Percentiles rank a stretch among this genome's conserved stretches.
Conservation (phyloP, 495 filamentous ascomycete genomes). For the Penicillium ucsense region DNA sequence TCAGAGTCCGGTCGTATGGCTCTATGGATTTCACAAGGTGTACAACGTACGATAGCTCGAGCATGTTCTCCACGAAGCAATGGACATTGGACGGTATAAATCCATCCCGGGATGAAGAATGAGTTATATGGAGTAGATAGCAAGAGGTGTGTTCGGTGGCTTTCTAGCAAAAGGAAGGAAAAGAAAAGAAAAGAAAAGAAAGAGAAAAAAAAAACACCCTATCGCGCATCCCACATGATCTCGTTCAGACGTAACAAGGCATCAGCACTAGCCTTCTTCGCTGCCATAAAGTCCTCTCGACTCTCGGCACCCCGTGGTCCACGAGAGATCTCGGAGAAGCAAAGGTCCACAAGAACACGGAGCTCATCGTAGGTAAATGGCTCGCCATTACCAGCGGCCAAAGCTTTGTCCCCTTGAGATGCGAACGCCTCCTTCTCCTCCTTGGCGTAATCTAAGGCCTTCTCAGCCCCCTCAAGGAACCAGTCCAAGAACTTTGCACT, state of each 20-base stretch:
- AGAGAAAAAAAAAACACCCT: slow-evolving; percentile 1
- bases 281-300: slow-evolving; percentile 61
- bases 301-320: slow-evolving; percentile 49
- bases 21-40: too few species aligned
- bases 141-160: not conserved
- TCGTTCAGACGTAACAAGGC: slow-evolving; percentile 67
- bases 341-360: slow-evolving; percentile 73
- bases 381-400: slow-evolving; percentile 32
- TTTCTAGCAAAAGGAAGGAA: not conserved
- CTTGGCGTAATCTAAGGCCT: slow-evolving; percentile 53
- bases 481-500: slow-evolving; percentile 71
- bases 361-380: slow-evolving; percentile 75
- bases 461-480: slow-evolving; percentile 68
- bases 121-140: not conserved
- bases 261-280: slow-evolving; percentile 67
- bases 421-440: slow-evolving; percentile 40
- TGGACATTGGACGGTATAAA: too few species aligned
- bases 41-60: too few species aligned
- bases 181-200: not conserved
- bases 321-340: slow-evolving; percentile 66
- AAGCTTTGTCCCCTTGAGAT: slow-evolving; percentile 22
- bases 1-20: too few species aligned
- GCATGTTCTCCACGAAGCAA: too few species aligned
- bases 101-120: too few species aligned
- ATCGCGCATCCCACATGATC: slow-evolving; percentile 59